A percentile compares a stretch with the other conserved stretches of the same genome.
Evolutionary conservation across 768 basidiomycete species (phyloP).

Genomic region (Termitomyces titanicus): DNA sequence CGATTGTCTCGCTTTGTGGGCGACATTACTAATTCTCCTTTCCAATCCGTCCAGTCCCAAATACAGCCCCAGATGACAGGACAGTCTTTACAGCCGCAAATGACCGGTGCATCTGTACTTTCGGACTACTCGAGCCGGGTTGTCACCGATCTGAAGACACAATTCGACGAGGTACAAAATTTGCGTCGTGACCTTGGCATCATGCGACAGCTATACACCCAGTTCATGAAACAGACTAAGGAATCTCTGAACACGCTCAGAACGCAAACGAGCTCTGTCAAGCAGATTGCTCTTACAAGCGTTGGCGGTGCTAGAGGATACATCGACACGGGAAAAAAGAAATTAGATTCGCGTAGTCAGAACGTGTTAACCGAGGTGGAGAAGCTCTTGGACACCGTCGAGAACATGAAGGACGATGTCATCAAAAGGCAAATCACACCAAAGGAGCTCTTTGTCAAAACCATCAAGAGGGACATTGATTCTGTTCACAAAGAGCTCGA

Average conservation of each 20-base stretch:
- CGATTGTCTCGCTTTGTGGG: constrained; percentile 71
- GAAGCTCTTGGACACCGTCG: constrained; percentile 88
- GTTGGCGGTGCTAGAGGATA: constrained; percentile 86
- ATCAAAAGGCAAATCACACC: constrained; percentile 85
- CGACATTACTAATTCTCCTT: constrained; percentile 28
- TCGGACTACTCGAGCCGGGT: constrained; percentile 74
- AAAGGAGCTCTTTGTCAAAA: constrained; percentile 65
- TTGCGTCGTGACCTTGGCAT: constrained; percentile 89
- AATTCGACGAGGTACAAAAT: constrained; percentile 94
- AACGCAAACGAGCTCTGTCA: constrained; percentile 82
- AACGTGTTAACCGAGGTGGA: constrained; percentile 90
- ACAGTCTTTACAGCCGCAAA: constrained; percentile 63
- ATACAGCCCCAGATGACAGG: constrained; percentile 66
- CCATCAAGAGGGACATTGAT: constrained; percentile 69
- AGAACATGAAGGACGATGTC: constrained; percentile 87
- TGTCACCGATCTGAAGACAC: constrained; percentile 80
- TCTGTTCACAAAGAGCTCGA: constrained; percentile 65
- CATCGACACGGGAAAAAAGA: constrained; percentile 88
- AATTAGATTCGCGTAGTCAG: constrained; percentile 86
- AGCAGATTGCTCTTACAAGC: constrained; percentile 76
- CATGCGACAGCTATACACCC: constrained; percentile 92
- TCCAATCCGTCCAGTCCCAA: constrained; percentile 23
- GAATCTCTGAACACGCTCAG: constrained; percentile 76
- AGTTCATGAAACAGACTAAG: constrained; percentile 91
- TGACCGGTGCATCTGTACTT: constrained; percentile 70